Conservation (phyloP, 257 asterid species). For the Capsicum rhomboideum region DNA sequence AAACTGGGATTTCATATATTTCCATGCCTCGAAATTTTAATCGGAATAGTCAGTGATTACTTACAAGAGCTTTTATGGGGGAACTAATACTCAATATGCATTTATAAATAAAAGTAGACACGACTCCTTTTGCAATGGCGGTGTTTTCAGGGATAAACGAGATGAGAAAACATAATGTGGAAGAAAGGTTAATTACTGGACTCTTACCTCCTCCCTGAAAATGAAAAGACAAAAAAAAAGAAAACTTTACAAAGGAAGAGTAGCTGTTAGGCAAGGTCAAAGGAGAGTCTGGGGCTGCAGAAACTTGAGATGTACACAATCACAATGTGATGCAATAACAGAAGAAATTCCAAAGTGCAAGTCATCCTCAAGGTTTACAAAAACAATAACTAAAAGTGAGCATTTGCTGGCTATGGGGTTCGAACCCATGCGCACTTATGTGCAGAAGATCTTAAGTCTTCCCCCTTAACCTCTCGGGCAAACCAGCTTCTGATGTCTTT, state of each 20-base stretch:
- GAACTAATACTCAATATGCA: not conserved
- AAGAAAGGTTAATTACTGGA: not conserved
- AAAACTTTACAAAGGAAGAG: too few species aligned
- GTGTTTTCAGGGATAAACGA: not conserved
- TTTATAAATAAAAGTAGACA: too few species aligned
- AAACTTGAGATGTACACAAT: too few species aligned
- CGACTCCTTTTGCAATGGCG: not conserved
- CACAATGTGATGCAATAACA: too few species aligned
- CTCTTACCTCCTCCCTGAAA: not conserved
- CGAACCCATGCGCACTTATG: constrained; percentile 90
- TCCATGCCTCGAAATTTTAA: not conserved
- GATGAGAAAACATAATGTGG: not conserved
- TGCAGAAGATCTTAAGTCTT: constrained; percentile 79
- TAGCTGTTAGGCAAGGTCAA: too few species aligned
- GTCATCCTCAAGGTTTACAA: too few species aligned
- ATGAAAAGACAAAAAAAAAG: not conserved
- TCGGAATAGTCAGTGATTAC: not conserved
- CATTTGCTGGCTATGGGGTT: constrained; percentile 98
- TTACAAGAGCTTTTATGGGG: not conserved
- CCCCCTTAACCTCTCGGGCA: constrained; percentile 98
- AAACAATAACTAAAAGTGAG: too few species aligned
- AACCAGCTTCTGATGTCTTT: constrained; percentile 27
- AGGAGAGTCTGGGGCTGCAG: too few species aligned
- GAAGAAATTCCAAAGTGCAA: too few species aligned
- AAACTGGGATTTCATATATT: not conserved